Percentiles rank a stretch among this genome's conserved stretches.
Conservation (phyloP, 208 protist species). For the Acanthamoeba castellanii region DNA sequence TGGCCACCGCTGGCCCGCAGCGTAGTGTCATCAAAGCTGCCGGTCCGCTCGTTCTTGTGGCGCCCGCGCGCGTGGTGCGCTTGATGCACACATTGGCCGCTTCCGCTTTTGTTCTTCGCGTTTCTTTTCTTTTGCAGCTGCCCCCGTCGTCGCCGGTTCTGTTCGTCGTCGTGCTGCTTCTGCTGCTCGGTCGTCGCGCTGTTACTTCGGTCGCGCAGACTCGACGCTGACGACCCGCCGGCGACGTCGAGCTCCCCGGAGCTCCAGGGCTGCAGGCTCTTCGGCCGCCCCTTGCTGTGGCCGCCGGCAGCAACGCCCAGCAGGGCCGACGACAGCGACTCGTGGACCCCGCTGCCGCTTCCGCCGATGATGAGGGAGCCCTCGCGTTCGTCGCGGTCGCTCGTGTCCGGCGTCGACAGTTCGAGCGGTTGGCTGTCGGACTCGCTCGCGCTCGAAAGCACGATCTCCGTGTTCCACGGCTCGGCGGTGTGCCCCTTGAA, state of each 20-base stretch:
- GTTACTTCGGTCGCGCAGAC: constrained; percentile 24
- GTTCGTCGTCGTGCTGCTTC: background rate
- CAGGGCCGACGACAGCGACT: no score
- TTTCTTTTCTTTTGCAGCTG: background rate
- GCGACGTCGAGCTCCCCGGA: background rate
- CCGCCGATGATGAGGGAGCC: no score
- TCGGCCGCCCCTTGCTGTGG: background rate
- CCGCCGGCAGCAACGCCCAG: background rate
- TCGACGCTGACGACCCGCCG: background rate
- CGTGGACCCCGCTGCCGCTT: background rate
- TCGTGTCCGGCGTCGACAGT: background rate
- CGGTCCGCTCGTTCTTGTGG: background rate
- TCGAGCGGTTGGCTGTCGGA: no score
- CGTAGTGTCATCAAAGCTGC: background rate
- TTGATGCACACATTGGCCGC: background rate
- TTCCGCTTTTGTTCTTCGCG: background rate
- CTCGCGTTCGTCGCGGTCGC: no score
- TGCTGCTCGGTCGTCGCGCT: background rate
- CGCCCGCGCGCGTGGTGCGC: background rate
- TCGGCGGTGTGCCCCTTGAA: background rate
- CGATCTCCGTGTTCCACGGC: background rate
- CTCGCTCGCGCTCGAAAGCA: background rate
- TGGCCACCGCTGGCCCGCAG: background rate
- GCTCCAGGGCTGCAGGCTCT: no score
- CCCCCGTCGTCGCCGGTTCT: background rate